A percentile compares a stretch with the other conserved stretches of the same genome.
These are phyloP conservation scores for Apiospora arundinis DNA, from an alignment of 2,329 filamentous ascomycete genomes.

Conservation along the genomic window DNA sequence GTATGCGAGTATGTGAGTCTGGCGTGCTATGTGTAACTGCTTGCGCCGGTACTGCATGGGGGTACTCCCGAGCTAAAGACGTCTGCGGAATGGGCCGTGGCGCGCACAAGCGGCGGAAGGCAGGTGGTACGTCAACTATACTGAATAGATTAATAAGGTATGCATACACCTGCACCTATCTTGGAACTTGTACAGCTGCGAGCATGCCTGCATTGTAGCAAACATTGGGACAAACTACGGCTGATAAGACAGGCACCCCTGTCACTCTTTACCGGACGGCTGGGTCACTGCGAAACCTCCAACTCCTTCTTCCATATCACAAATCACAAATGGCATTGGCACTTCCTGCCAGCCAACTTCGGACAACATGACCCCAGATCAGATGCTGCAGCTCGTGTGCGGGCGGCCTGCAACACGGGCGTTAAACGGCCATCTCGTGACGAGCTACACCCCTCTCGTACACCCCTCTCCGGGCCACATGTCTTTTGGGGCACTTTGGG, in stretches of 20 bases:
- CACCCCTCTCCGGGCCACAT: no score
- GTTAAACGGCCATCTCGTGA: background rate
- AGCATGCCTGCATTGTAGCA: background rate
- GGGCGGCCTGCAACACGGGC: background rate
- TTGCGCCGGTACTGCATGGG: background rate
- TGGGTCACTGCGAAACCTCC: background rate
- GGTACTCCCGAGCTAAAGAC: background rate
- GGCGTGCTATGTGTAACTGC: background rate
- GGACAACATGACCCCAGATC: background rate
- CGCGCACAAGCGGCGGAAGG: background rate
- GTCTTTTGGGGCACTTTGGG: no score
- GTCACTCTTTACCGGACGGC: background rate
- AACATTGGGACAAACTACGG: background rate
- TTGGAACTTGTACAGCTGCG: background rate
- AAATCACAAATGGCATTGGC: background rate
- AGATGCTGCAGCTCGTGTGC: background rate
- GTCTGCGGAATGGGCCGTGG: background rate
- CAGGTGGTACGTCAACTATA: background rate
- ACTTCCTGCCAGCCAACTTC: background rate
- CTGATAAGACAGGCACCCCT: background rate
- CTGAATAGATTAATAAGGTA: background rate
- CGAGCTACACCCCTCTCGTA: no score
- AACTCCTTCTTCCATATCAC: background rate
- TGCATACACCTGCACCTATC: no score
- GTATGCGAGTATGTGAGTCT: background rate